Evolutionary conservation across 2,329 filamentous ascomycete genomes (phyloP).

Genomic region (Aschersonia sp.): DNA sequence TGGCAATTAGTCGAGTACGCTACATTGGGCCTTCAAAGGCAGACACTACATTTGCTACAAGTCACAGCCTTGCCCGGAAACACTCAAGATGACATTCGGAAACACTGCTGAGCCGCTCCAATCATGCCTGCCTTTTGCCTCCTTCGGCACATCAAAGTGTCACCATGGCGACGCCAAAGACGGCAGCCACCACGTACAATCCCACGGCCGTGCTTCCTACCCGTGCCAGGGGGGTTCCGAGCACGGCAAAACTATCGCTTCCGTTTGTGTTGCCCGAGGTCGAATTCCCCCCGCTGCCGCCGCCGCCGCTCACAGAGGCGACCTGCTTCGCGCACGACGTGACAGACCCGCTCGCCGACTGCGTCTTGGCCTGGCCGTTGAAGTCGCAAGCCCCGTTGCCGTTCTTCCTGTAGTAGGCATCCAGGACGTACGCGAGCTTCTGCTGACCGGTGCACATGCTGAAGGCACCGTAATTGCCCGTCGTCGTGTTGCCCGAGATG

Average conservation of each 20-base stretch:
- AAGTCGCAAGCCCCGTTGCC: constrained; percentile 50
- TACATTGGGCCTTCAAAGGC: no score
- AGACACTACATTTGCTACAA: no score
- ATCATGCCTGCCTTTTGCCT: background rate
- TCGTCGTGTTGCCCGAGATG: constrained; percentile 37
- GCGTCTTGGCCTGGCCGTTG: constrained; percentile 46
- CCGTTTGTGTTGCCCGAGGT: background rate
- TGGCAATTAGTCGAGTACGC: no score
- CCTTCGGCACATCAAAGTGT: constrained; percentile 20
- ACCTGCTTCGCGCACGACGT: constrained; percentile 44
- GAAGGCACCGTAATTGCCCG: constrained; percentile 52
- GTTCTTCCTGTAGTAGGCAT: constrained; percentile 54
- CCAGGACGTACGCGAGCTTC: constrained; percentile 60
- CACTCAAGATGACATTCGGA: no score
- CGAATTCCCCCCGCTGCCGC: background rate
- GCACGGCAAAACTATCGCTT: constrained; percentile 19
- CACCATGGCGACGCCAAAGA: constrained; percentile 36
- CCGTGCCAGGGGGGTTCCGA: constrained; percentile 19
- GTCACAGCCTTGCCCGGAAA: no score
- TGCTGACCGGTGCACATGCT: constrained; percentile 59
- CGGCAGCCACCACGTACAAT: constrained; percentile 34
- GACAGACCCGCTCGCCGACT: constrained; percentile 29
- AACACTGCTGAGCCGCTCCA: no score
- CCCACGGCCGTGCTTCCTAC: constrained; percentile 32
- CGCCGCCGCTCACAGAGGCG: constrained; percentile 26